Evolutionary conservation across 1,284 basidiomycete genomes (phyloP), one percentile per base, ranked within the genome.

Genomic region (Ustilago loliicola): DNA sequence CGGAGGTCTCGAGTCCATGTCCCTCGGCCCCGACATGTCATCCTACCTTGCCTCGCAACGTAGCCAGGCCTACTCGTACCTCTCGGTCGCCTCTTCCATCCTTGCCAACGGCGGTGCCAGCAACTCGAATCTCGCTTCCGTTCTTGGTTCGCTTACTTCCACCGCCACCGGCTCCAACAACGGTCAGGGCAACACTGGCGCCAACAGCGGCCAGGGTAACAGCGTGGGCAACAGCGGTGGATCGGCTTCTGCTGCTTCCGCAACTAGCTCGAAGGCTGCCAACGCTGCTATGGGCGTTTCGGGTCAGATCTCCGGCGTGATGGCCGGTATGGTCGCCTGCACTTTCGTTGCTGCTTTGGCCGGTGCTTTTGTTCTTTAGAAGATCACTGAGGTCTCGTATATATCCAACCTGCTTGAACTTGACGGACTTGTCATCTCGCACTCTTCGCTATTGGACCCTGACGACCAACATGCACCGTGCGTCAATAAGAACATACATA

Each of bases 11-110:
- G 54, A 60, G 17, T 23, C 32, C 51, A 19, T 54, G 6, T 66
- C 63, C 10, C 60, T 69, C 10, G 59, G 55, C 9, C 56, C 63
- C 2, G 45, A 38, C 45, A 38, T 66, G 51, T 75, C 72, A 3
- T 63, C 66, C 32, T 55, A 23, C 48, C 45, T 75, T 11, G 56
- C 60, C 0, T 60, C 63, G 32, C 55, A 65, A 23, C 36, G 38
- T 36, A 70, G 64, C 61, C 13, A 53, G 40, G 72, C 72, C 15
- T 63, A 70, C 72, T 66, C 60, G 55, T 70, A 70, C 72, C 67
- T 75, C 23, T 69, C 67, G 17, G 4, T 75, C 23, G 72, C 72
- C 34, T 75, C 72, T 23, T 65, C 63, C 38, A 56, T 75, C 25
- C 50, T 57, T 6, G 52, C 51, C 53, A 66, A 70, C 48, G 66